Evolutionary conservation across 2,329 filamentous ascomycete species (phyloP), one percentile per base, ranked within the genome.

Genomic region (Lachnellula subtilissima): DNA sequence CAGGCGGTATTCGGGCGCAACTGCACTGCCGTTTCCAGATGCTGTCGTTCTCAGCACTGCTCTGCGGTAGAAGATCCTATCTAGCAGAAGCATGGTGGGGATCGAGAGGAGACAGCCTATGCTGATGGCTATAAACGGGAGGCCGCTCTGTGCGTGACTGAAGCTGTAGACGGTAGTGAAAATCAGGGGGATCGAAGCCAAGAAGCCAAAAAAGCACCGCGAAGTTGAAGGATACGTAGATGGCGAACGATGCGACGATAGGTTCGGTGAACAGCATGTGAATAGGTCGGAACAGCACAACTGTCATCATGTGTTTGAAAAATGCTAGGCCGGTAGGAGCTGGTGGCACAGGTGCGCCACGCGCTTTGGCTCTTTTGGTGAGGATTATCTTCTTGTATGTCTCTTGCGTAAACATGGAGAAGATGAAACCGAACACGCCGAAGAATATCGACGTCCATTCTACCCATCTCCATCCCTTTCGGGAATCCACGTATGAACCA

Each of bases 1-100:
- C 11, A 87, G 71, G 0, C 84, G 73, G 57, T 85, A 73, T 67
- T 87, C 83, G 0, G 83, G 82, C 0, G 75, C 74, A 0, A 76
- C 72, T 12, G 28, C 28, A 32, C 28, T 32, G 28, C 28, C 61
- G 57, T 4, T 36, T 52, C 6, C 39, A 40, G 5, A 55, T 48
- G 22, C 43, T 28, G 5, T n/a, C n/a, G 60, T 57, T 5, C 17
- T 48, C 12, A 28, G 39, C 8, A 55, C 50, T 17, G 52, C 35
- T 17, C 48, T 51, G 43, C 59, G 69, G 54, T 81, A 81, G 3
- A 78, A 59, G 3, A 74, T 60, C 0, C 67, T 50, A 50, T 78
- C 75, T 62, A 73, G 77, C 4, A 76, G 52, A 1, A 70, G 56
- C 22, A 78, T 69, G 0, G 73, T 76, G 2, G 70, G 12, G 1